Evolutionary conservation across 208 protist genomes (phyloP), one percentile per base, ranked within the genome.

Genomic region (Perkinsela sp.): DNA sequence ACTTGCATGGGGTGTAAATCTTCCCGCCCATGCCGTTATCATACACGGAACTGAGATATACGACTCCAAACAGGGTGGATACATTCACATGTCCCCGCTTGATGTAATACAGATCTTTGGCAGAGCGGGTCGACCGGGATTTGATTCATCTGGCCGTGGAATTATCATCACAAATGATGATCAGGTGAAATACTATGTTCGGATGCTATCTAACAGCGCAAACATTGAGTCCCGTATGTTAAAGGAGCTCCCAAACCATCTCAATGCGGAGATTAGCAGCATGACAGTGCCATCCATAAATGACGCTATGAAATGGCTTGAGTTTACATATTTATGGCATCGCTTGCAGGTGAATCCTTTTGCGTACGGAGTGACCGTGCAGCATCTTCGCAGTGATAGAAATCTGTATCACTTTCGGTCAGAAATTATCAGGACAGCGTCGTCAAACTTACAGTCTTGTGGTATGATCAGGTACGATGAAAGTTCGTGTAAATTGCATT

Each of bases 31-130:
- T 76, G 96, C 93, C 1, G 96, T 98, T 30, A 83, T 99, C 32
- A 98, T 99, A 79, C 95, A 97, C 70, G 97, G 90, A 40, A 95
- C 90, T 30, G 77, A 93, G 70, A 73, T 96, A 67, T 96, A 95
- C 76, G 89, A 95, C 76, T 78, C 92, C 48, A 93, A 95, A 76
- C 81, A 87, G 67, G 90, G 93, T 76, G 80, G 80, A 30, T 90
- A 94, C 65, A 88, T 95, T 0, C 94, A 97, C 65, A 84, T 98
- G 31, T 95, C 92, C 65, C 93, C 97, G n/a, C 80, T 98, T 6
- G 96, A 99, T 76, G 93, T 99, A 30, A 95, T 97, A 91, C 95
- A 99, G 75, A 96, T 97, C 57, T 96, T 98, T 76, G 95, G 97
- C 32, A 92, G 97, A 65, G 97, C 97, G 0, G 97, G 97, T 6